Base-by-base conservation (phyloP, 2,329 filamentous ascomycete genomes). In the Mycosphaerella sp. region DNA sequence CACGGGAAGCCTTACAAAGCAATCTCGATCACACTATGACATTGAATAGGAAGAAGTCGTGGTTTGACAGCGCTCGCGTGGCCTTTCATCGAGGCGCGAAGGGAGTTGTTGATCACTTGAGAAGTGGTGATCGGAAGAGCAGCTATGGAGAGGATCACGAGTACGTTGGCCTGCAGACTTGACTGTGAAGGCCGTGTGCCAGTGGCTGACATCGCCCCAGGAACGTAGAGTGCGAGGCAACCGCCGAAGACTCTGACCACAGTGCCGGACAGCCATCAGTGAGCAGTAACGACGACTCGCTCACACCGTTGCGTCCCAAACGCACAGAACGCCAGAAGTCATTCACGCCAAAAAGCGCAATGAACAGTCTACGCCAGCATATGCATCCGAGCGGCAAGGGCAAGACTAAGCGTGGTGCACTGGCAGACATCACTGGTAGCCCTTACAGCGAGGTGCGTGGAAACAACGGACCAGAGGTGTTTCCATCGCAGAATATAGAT, bases 1-100 rank as follows among this genome's bases (percentile, higher is more conserved):
- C 56, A 12, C 51, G 50, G 32, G 52, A 57, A 9, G 54, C 56
- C 9, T 49, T 58, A 42, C 53, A 58, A 16, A 46, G 52, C 40
- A 52, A 50, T 39, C 53, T 54, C 14, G 49, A 56, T 32, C 52
- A 16, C 41, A 41, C 50, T 40, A 44, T 56, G 49, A 54, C 56
- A 28, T 37, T 60, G 45, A 52, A 50, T 41, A 57, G 44, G 36
- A 59, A 59, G 52, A 56, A 53, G 44, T 59, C 58, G 30, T 60
- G 58, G 58, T 59, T 59, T 40, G 53, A 54, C 21, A 59, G 54
- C 49, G 54, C 57, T 47, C 54, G 55, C 25, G 48, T 48, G n/a
- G 44, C 37, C 28, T 40, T 56, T 8, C 49, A 52, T n/a, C 49
- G 46, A 9, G 47, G 56, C 16, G 56, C 56, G 6, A 55, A 53